A percentile compares a stretch with the other conserved stretches of the same genome.
Evolutionary conservation across 352 stramenopile genomes (phyloP).

Genomic region (Pythium chondricola): DNA sequence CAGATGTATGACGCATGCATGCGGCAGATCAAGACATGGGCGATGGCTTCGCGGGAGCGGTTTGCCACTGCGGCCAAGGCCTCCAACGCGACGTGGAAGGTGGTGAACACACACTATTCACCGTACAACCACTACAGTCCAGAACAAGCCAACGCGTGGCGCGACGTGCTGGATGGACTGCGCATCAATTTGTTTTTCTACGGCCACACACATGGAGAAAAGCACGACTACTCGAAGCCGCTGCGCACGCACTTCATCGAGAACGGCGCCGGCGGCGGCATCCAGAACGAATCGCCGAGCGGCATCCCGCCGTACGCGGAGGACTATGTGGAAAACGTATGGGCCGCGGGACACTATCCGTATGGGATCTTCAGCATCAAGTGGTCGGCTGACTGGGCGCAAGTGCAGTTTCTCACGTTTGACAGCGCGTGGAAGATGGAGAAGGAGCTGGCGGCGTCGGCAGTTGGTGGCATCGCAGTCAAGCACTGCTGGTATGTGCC

Average conservation of each 20-base stretch:
- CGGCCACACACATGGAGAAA: constrained; percentile 63
- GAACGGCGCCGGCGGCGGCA: constrained; percentile 71
- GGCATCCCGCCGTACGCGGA: constrained; percentile 49
- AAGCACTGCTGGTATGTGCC: constrained; percentile 80
- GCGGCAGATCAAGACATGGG: constrained; percentile 53
- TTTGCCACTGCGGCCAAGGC: constrained; percentile 38
- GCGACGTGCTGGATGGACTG: constrained; percentile 30
- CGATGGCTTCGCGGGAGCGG: constrained; percentile 37
- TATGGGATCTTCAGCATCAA: constrained; percentile 74
- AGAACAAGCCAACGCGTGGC: constrained; percentile 34
- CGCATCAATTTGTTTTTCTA: constrained; percentile 28
- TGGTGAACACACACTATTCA: constrained; percentile 81
- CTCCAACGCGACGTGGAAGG: constrained; percentile 74
- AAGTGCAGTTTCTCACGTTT: constrained; percentile 64
- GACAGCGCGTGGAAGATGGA: constrained; percentile 59
- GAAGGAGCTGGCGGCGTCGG: constrained; percentile 41
- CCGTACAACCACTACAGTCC: constrained; percentile 70
- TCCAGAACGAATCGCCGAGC: constrained; percentile 72
- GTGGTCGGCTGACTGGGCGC: constrained; percentile 52
- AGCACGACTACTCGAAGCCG: constrained; percentile 48
- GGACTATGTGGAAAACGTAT: constrained; percentile 44
- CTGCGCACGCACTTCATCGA: constrained; percentile 68
- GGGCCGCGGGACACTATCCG: constrained; percentile 52
- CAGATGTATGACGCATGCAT: constrained; percentile 71
- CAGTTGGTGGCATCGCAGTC: constrained; percentile 40